Percentiles rank a stretch among this genome's conserved stretches.
phyloP scores from a whole-genome alignment of 2,329 filamentous ascomycete species.

The Uncinocarpus reesii region DNA sequence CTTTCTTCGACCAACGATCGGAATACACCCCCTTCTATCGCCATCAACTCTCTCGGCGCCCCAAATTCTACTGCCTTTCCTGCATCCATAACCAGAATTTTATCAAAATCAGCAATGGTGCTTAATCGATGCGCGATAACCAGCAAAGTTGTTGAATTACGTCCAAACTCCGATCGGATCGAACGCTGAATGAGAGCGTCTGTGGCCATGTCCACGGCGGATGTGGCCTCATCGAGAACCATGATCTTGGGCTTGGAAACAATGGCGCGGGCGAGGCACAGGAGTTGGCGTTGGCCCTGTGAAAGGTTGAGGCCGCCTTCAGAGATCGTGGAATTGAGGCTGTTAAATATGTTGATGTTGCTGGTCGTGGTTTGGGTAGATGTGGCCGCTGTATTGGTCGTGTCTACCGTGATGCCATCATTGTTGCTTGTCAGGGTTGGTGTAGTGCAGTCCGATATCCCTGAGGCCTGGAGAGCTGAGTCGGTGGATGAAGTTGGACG shows the following conservation, averaged over 20 bases:
- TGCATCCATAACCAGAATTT: constrained; percentile 60
- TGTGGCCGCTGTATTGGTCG: constrained; percentile 27
- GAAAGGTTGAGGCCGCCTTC: constrained; percentile 66
- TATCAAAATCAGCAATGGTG: constrained; percentile 67
- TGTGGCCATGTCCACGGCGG: constrained; percentile 66
- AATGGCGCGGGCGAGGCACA: constrained; percentile 64
- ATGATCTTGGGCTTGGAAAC: constrained; percentile 64
- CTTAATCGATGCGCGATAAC: constrained; percentile 68
- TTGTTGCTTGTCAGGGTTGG: constrained; percentile 16
- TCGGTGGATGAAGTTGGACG: neutral
- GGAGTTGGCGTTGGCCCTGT: constrained; percentile 64
- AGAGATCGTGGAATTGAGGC: constrained; percentile 53
- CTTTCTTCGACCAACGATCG: constrained; percentile 43
- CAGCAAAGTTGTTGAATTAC: constrained; percentile 52
- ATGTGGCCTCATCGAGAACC: constrained; percentile 71
- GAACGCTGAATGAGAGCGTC: constrained; percentile 63
- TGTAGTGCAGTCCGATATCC: constrained; percentile 15
- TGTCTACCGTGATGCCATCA: constrained; percentile 12
- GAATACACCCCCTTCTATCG: constrained; percentile 44
- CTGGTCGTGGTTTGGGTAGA: constrained; percentile 23
- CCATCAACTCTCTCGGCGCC: constrained; percentile 52
- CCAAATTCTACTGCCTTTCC: constrained; percentile 60
- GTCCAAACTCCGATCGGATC: constrained; percentile 60
- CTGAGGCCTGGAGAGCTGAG: neutral
- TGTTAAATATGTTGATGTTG: constrained; percentile 51